Evolutionary conservation across 495 filamentous ascomycete species (phyloP).

Genomic region (Aspergillus affinis): DNA sequence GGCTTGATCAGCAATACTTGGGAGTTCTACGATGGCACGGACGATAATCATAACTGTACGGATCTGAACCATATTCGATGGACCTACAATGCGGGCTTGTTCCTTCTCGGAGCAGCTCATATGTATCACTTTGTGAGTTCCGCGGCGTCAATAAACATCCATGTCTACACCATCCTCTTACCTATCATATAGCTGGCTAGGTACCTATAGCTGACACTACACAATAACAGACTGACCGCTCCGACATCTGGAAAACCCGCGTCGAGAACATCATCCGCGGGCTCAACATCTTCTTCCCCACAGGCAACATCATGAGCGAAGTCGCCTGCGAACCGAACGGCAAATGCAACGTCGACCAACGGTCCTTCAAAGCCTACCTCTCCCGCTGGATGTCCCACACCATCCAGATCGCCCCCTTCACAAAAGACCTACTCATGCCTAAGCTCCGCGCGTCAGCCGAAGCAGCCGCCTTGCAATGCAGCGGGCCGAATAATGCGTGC

Average conservation of each 20-base stretch:
- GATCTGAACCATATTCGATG: slow-evolving; percentile 56
- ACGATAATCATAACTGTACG: slow-evolving; percentile 48
- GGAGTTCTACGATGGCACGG: slow-evolving; percentile 61
- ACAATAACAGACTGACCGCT: slow-evolving; percentile 54
- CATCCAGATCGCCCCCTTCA: slow-evolving; percentile 66
- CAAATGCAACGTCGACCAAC: slow-evolving; percentile 67
- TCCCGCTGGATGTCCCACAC: slow-evolving; percentile 69
- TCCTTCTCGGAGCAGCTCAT: slow-evolving; percentile 62
- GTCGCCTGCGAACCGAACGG: slow-evolving; percentile 51
- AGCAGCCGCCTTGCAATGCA: slow-evolving; percentile 67
- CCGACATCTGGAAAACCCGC: slow-evolving; percentile 54
- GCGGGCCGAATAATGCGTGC: slow-evolving; percentile 58
- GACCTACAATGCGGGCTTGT: slow-evolving; percentile 65
- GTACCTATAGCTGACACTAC: not conserved
- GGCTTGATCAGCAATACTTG: slow-evolving; percentile 58
- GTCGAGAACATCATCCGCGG: slow-evolving; percentile 54
- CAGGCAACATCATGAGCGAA: slow-evolving; percentile 56
- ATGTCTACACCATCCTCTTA: not conserved
- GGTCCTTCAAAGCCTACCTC: slow-evolving; percentile 79
- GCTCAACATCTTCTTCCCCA: slow-evolving; percentile 49
- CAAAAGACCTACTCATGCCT: slow-evolving; percentile 53
- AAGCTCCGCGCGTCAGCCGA: slow-evolving; percentile 59
- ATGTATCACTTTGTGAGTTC: slow-evolving; percentile 70
- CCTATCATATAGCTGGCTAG: not conserved
- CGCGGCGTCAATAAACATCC: not conserved